These are phyloP conservation scores for Sphenostylis stenocarpa DNA, from an alignment of 306 rosid genomes.

Conservation along the genomic window DNA sequence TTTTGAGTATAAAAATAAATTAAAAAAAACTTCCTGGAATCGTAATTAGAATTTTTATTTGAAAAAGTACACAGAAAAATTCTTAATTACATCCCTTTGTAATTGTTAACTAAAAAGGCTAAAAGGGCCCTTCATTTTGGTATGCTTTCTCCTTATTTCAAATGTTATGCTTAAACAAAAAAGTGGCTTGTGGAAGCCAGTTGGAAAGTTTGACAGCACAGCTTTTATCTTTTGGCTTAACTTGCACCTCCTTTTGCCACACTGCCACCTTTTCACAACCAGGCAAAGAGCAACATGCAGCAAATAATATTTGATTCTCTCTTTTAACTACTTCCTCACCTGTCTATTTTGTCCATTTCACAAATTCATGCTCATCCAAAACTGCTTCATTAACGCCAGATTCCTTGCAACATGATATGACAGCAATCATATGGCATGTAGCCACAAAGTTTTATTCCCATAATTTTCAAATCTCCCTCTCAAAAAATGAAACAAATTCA, in stretches of 20 bases:
- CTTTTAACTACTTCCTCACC: constrained; percentile 23
- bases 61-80: background rate
- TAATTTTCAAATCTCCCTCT: background rate
- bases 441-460: background rate
- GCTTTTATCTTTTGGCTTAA: constrained; percentile 31
- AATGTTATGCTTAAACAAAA: background rate
- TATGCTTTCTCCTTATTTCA: background rate
- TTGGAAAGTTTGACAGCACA: constrained; percentile 27
- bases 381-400: constrained; percentile 15
- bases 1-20: background rate
- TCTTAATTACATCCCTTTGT: too few species aligned
- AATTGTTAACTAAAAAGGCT: constrained; percentile 5
- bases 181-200: constrained; percentile 33
- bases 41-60: background rate
- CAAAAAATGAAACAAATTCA: background rate
- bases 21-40: background rate
- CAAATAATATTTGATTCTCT: constrained; percentile 26
- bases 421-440: constrained; percentile 25
- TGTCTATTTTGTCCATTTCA: constrained; percentile 42
- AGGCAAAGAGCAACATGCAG: constrained; percentile 10
- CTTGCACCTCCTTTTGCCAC: constrained; percentile 31
- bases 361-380: constrained; percentile 39
- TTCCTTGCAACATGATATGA: constrained; percentile 19
- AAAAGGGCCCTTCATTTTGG: background rate
- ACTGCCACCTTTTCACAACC: constrained; percentile 9